Base-by-base conservation (phyloP, 257 asterid genomes). In the Penstemon davidsonii region DNA sequence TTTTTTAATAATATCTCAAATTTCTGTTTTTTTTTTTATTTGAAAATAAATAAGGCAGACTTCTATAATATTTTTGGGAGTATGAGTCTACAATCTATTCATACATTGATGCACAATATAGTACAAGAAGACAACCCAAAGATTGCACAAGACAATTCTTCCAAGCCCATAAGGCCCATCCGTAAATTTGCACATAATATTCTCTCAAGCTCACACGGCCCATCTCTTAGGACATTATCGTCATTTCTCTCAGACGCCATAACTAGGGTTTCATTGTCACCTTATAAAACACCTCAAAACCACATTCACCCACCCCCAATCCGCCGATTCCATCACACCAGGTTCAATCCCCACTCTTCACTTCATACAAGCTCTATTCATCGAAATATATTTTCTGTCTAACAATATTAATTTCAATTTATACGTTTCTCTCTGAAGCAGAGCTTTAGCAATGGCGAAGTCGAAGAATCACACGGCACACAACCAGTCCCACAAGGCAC, bases 401-500 rank as follows among this genome's bases (percentile, higher is more conserved):
- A 15, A 25, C 7, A 45, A 66, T 40, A 36, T 15, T 42, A 57
- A 8, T 39, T 58, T 13, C 13, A 5, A 33, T 44, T 2, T 73
- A 37, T 41, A 25, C 40, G 69, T 60, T 4, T 13, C 3, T 64
- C 49, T 19, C n/a, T 42, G 66, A 25, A 15, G n/a, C 37, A 49
- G 70, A 13, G 33, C 15, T 7, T 66, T 62, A 40, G 72, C 42
- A 75, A 91, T 91, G 97, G 97, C 96, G 62, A 91, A 91, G 70
- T 91, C 95, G 53, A 91, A 91, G 95, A 91, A 91, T 60, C 97
- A 91, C 89, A 88, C 97, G 0, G 96, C 97, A 0, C 97, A 91
- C 78, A 91, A 91, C 76, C 96, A 88, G 84, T 91, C 97, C 6
- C 55, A 71, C 83, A 91, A 91, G 81, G 96, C 95, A 11, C 96